A percentile compares a stretch with the other conserved stretches of the same genome.
phyloP scores from a whole-genome alignment of 495 filamentous ascomycete genomes.

The Lentithecium fluviatile region DNA sequence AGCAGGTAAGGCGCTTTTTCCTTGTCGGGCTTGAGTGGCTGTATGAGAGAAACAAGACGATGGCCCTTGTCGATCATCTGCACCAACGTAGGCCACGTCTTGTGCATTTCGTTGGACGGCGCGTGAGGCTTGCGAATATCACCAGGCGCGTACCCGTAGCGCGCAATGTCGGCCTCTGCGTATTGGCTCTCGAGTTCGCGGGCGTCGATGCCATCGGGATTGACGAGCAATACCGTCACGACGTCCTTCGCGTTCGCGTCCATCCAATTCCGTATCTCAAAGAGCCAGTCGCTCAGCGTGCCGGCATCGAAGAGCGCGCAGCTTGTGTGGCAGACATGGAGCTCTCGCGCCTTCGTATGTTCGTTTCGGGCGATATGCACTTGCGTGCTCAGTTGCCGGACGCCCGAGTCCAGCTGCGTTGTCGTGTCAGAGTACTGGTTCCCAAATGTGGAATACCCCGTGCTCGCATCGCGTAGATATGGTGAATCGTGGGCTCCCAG shows the following conservation, averaged over 20 bases:
- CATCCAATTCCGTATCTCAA: conserved; percentile 40
- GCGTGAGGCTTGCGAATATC: conserved; percentile 38
- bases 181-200: conserved; percentile 32
- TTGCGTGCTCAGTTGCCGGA: conserved; percentile 41
- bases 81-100: conserved; percentile 40
- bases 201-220: conserved; percentile 29
- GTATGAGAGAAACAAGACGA: conserved; percentile 40
- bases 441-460: conserved; percentile 37
- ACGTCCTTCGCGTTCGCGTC: conserved; percentile 41
- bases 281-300: conserved; percentile 36
- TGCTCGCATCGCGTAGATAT: conserved; percentile 53
- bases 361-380: conserved; percentile 28
- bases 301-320: conserved; percentile 42
- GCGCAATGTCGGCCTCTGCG: conserved; percentile 33
- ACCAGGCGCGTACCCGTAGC: conserved; percentile 36
- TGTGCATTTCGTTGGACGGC: conserved; percentile 47
- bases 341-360: conserved; percentile 47
- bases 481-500: conserved; percentile 65
- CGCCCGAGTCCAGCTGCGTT: conserved; percentile 41
- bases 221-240: conserved; percentile 43
- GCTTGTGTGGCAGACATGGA: conserved; percentile 41
- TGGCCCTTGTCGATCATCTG: conserved; percentile 36
- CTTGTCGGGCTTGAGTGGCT: conserved; percentile 20
- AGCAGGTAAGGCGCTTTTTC: conserved; percentile 41
- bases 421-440: conserved; percentile 43